These are phyloP conservation scores for Parachaetomium inaequale DNA, from an alignment of 495 filamentous ascomycete genomes.

Conservation along the genomic window DNA sequence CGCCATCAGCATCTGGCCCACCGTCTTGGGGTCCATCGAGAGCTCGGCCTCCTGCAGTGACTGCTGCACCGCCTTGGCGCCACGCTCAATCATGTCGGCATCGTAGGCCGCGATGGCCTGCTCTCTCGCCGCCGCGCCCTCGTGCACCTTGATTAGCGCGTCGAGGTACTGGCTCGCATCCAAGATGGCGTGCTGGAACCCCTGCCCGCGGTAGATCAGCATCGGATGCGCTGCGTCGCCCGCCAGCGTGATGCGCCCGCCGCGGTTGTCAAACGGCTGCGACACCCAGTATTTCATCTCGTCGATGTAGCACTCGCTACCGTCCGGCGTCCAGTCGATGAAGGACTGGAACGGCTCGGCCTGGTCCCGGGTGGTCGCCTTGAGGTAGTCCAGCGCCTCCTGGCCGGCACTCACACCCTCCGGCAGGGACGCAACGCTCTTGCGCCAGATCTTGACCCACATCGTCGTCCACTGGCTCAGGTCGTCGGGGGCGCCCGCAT, in stretches of 20 bases:
- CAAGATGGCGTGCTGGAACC: constrained; percentile 46
- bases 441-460: constrained; percentile 36
- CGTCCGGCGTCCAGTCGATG: constrained; percentile 44
- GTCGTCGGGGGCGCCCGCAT: constrained; percentile 31
- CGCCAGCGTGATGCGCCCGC: constrained; percentile 49
- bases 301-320: constrained; percentile 28
- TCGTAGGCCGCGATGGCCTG: constrained; percentile 41
- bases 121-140: constrained; percentile 22
- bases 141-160: constrained; percentile 28
- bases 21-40: constrained; percentile 21
- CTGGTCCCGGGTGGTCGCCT: constrained; percentile 35
- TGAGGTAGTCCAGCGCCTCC: constrained; percentile 38
- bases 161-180: constrained; percentile 45
- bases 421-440: constrained; percentile 20
- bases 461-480: constrained; percentile 38
- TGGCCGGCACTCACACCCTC: constrained; percentile 2
- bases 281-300: constrained; percentile 38
- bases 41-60: constrained; percentile 21
- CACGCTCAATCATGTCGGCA: constrained; percentile 47
- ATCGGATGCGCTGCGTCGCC: constrained; percentile 61
- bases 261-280: constrained; percentile 46
- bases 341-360: constrained; percentile 42
- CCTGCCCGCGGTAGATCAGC: constrained; percentile 54
- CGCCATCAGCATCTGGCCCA: constrained; percentile 26
- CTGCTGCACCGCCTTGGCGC: constrained; percentile 43